A percentile compares a stretch with the other conserved stretches of the same genome.
Conservation (phyloP, 192 early-diverging fungal genomes). For the Dissophora ornata region DNA sequence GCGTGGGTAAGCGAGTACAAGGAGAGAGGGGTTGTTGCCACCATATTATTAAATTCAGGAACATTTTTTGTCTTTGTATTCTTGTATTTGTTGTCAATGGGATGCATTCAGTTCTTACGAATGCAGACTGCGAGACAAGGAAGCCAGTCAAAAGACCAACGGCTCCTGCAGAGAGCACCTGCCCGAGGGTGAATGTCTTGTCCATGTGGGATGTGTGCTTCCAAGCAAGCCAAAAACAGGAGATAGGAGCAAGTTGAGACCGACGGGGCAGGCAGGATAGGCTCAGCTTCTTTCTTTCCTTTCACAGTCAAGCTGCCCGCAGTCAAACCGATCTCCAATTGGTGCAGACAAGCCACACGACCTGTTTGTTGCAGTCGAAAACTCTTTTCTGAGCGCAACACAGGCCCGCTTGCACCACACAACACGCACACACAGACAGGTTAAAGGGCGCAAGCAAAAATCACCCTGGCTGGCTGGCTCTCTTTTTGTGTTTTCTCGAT, state of each 20-base stretch:
- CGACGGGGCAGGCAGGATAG: no score
- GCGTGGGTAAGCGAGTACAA: no score
- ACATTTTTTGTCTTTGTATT: constrained; percentile 7
- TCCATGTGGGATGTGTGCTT: constrained; percentile 43
- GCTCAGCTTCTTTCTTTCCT: background rate
- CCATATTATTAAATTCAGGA: no score
- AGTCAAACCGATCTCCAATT: background rate
- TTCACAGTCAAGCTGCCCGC: background rate
- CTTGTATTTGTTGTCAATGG: background rate
- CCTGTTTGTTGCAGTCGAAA: no score
- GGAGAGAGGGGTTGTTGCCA: no score
- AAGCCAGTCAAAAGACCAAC: constrained; percentile 41
- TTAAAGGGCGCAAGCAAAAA: background rate
- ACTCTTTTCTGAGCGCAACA: no score
- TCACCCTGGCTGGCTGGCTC: background rate
- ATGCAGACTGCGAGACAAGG: constrained; percentile 20
- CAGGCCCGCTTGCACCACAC: constrained; percentile 8
- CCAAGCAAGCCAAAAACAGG: background rate
- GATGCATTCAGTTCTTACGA: no score
- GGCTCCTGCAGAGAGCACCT: constrained; percentile 43
- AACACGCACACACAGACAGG: constrained; percentile 11
- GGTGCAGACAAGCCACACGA: constrained; percentile 2
- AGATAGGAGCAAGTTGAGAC: background rate
- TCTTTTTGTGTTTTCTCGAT: constrained; percentile 10
- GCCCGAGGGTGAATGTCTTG: constrained; percentile 47